Conservation (phyloP, 2,329 filamentous ascomycete species). For the Penicillium glabrum region DNA sequence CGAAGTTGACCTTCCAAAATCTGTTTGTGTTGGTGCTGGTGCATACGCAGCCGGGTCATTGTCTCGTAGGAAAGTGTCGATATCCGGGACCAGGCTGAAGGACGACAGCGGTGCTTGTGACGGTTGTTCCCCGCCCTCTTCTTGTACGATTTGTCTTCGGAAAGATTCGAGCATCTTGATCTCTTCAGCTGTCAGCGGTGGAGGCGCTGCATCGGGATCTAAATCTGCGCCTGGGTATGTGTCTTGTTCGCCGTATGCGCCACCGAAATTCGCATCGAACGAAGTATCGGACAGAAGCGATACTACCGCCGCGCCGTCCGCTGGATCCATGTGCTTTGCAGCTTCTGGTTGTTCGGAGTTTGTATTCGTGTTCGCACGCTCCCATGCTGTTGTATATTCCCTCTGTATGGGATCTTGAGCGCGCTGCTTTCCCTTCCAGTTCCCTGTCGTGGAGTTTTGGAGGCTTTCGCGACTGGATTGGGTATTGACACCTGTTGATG, state of each 20-base stretch:
- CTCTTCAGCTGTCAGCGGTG: slow-evolving; percentile 26
- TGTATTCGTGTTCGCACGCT: slow-evolving; percentile 11
- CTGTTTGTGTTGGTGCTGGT: not conserved
- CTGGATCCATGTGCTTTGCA: not conserved
- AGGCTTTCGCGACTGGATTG: slow-evolving; percentile 1
- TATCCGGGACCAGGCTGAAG: slow-evolving; percentile 34
- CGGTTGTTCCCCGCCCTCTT: not conserved
- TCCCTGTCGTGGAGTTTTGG: slow-evolving; percentile 12
- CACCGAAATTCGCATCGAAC: slow-evolving; percentile 26
- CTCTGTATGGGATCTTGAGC: slow-evolving; percentile 11
- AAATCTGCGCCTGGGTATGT: slow-evolving; percentile 16
- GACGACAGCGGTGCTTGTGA: slow-evolving; percentile 23
- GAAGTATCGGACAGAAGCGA: slow-evolving; percentile 36
- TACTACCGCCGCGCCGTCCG: slow-evolving; percentile 46
- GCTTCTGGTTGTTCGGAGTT: not conserved
- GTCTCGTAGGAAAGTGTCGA: slow-evolving; percentile 30
- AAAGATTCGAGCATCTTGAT: slow-evolving; percentile 34
- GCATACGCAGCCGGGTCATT: slow-evolving; percentile 15
- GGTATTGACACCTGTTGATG: not conserved
- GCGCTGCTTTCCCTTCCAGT: slow-evolving; percentile 23
- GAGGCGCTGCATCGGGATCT: slow-evolving; percentile 10
- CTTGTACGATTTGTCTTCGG: slow-evolving; percentile 17
- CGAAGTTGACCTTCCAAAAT: not conserved
- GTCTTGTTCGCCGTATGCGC: not conserved
- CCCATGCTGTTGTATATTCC: slow-evolving; percentile 24